phyloP scores from a whole-genome alignment of 345 rosid genomes.

The Theobroma cacao region DNA sequence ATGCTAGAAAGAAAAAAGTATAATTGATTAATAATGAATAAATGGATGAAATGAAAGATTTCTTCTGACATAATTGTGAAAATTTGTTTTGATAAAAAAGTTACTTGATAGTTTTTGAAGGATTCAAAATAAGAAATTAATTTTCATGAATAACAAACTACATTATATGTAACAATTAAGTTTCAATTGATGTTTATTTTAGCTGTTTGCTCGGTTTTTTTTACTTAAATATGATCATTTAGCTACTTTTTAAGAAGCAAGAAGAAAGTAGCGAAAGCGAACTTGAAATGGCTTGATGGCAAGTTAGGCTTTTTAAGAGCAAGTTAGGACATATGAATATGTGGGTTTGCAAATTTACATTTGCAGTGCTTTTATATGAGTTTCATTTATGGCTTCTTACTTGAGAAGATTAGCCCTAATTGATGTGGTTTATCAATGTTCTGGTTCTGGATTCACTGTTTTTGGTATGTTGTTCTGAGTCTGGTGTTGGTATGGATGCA shows the following conservation, averaged over 20 bases:
- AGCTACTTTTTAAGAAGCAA: neutral
- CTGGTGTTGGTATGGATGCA: conserved; percentile 22
- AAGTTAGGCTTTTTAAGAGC: neutral
- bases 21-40: neutral
- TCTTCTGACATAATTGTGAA: neutral
- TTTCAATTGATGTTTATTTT: neutral
- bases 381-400: neutral
- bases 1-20: neutral
- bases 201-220: neutral
- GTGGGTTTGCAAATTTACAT: neutral
- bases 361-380: neutral
- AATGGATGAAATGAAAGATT: neutral
- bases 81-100: neutral
- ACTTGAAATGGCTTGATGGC: neutral
- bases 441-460: conserved; percentile 15
- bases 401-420: neutral
- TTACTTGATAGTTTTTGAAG: neutral
- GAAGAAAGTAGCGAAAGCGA: neutral
- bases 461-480: neutral
- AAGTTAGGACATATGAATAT: neutral
- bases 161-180: neutral
- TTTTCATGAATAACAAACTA: neutral
- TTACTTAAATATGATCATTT: neutral
- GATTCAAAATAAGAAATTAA: neutral
- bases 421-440: neutral